Evolutionary conservation across 2,329 filamentous ascomycete species (phyloP).

Genomic region (Ascochyta pisi): DNA sequence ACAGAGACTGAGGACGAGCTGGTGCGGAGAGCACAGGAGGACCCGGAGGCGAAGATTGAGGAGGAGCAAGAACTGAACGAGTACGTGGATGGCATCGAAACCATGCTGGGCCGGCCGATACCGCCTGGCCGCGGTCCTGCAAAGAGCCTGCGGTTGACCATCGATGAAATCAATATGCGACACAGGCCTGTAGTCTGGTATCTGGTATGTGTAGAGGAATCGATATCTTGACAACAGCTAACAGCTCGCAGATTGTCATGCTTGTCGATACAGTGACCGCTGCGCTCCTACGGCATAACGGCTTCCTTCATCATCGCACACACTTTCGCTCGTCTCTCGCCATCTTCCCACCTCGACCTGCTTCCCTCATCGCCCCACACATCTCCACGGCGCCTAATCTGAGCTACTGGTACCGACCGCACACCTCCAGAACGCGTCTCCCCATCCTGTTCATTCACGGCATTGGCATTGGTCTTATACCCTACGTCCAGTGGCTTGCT

Average conservation of each 20-base stretch:
- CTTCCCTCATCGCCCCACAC: conserved; percentile 55
- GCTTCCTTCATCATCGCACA: conserved; percentile 62
- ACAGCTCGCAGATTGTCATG: conserved; percentile 50
- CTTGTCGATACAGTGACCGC: conserved; percentile 59
- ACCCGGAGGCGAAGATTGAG: conserved; percentile 27
- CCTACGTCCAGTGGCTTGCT: conserved; percentile 65
- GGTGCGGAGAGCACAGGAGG: conserved; percentile 18
- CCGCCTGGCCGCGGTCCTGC: conserved; percentile 63
- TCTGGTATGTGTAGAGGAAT: conserved; percentile 50
- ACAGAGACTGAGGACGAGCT: conserved; percentile 43
- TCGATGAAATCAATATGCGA: conserved; percentile 67
- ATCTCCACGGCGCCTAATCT: conserved; percentile 59
- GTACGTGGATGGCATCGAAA: conserved; percentile 63
- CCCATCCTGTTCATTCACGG: conserved; percentile 75
- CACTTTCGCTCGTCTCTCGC: conserved; percentile 52
- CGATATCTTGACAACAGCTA: background rate
- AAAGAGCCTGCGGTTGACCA: conserved; percentile 66
- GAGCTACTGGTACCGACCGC: conserved; percentile 71
- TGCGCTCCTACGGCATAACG: conserved; percentile 54
- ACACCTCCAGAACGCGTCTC: conserved; percentile 63
- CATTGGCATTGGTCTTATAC: conserved; percentile 71
- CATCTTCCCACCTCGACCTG: conserved; percentile 66
- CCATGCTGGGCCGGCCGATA: conserved; percentile 59
- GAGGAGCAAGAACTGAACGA: conserved; percentile 62
- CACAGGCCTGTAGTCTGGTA: conserved; percentile 73